These are phyloP conservation scores for Rutstroemia sp. DNA, from an alignment of 2,329 filamentous ascomycete species.

Conservation along the genomic window DNA sequence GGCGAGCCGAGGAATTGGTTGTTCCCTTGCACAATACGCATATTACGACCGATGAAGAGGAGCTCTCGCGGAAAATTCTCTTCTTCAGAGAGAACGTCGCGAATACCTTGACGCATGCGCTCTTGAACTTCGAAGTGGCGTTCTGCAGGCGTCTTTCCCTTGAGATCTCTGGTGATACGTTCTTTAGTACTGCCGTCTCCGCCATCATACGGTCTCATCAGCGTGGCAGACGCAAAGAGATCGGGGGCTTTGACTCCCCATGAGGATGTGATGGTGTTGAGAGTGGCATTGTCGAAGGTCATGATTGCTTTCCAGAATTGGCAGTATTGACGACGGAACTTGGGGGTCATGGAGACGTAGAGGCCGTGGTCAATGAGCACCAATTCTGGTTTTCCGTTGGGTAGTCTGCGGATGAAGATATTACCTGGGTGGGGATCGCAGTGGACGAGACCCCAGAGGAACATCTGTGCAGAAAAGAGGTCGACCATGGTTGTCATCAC, in stretches of 20 bases:
- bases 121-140: constrained; percentile 71
- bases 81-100: constrained; percentile 59
- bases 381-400: constrained; percentile 76
- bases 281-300: constrained; percentile 83
- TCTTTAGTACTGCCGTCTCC: constrained; percentile 64
- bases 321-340: constrained; percentile 80
- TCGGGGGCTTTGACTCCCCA: constrained; percentile 91
- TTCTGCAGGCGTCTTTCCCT: constrained; percentile 46
- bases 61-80: constrained; percentile 63
- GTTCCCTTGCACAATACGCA: constrained; percentile 67
- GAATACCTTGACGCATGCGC: constrained; percentile 56
- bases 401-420: constrained; percentile 84
- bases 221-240: constrained; percentile 82
- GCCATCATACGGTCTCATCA: constrained; percentile 86
- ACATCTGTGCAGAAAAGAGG: constrained; percentile 95
- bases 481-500: constrained; percentile 97
- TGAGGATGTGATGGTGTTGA: constrained; percentile 60
- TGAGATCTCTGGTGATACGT: constrained; percentile 46
- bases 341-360: constrained; percentile 82
- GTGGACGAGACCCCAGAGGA: constrained; percentile 91
- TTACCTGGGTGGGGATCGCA: constrained; percentile 97
- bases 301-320: constrained; percentile 91
- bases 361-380: constrained; percentile 96
- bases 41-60: constrained; percentile 65
- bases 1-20: constrained; percentile 68